phyloP scores from a whole-genome alignment of 495 filamentous ascomycete genomes.

The Cairneyella variabilis region DNA sequence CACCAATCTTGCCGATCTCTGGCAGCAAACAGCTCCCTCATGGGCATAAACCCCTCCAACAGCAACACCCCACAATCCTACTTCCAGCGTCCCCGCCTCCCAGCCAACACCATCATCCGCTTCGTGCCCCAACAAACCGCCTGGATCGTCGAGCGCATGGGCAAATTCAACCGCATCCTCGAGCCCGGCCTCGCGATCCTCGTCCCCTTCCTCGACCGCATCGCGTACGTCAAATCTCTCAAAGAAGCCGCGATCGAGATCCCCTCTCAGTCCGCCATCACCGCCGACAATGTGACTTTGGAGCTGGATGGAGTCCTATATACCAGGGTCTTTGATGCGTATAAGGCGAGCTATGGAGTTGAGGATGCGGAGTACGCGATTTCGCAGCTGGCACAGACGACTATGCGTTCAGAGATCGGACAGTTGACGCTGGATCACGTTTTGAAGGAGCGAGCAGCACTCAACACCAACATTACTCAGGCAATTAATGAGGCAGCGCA shows the following conservation, averaged over 20 bases:
- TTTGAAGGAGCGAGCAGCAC: constrained; percentile 87
- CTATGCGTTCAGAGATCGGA: constrained; percentile 97
- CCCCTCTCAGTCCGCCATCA: constrained; percentile 93
- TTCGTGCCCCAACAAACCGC: constrained; percentile 99
- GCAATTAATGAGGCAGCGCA: constrained; percentile 98
- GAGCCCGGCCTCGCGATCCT: constrained; percentile 88
- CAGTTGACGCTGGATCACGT: constrained; percentile 96
- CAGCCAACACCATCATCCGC: constrained; percentile 90
- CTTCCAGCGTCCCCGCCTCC: constrained; percentile 59
- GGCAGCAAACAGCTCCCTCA: constrained; percentile 17
- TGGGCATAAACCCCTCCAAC: constrained; percentile 29
- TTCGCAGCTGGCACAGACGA: constrained; percentile 95
- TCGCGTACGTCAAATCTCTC: constrained; percentile 94
- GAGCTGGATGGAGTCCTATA: constrained; percentile 87
- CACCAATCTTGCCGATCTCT: constrained; percentile 1
- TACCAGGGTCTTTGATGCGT: constrained; percentile 93
- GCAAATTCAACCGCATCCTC: constrained; percentile 88
- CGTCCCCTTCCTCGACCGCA: constrained; percentile 88
- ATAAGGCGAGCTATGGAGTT: constrained; percentile 96
- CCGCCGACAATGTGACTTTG: constrained; percentile 94
- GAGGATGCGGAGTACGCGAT: constrained; percentile 99
- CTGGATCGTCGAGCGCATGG: constrained; percentile 99
- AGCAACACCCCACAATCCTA: constrained; percentile 43
- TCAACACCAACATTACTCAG: constrained; percentile 95
- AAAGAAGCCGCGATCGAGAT: constrained; percentile 97